Percentiles rank a stretch among this genome's conserved stretches.
Conservation (phyloP, 1,284 basidiomycete species). For the Ganoderma resinaceum region DNA sequence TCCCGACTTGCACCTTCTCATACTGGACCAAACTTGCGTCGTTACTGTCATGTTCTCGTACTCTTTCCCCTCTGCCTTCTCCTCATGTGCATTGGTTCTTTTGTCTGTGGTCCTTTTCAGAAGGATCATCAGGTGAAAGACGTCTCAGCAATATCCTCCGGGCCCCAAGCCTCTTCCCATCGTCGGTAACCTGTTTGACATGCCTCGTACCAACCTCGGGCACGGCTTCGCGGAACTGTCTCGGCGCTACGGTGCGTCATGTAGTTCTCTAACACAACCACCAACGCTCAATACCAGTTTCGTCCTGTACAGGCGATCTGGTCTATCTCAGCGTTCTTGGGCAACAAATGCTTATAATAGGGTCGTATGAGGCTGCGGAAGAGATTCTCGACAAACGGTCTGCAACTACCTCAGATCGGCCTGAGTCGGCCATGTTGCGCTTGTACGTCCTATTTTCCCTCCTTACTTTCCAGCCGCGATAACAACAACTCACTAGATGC, state of each 20-base stretch:
- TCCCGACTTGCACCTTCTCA: too few relatives aligned
- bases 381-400: slow-evolving; percentile 29
- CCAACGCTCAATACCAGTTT: not conserved
- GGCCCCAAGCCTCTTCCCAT: slow-evolving; percentile 20
- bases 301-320: slow-evolving; percentile 11
- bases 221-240: slow-evolving; percentile 5
- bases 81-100: not conserved
- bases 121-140: not conserved
- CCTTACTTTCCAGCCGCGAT: too few relatives aligned
- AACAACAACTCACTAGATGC: not conserved
- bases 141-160: slow-evolving; percentile 9
- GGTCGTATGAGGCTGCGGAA: slow-evolving; percentile 21
- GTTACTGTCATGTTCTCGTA: not conserved
- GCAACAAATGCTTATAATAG: slow-evolving; percentile 21
- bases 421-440: slow-evolving; percentile 13
- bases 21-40: not conserved
- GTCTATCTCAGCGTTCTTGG: slow-evolving; percentile 18
- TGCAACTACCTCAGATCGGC: slow-evolving; percentile 24
- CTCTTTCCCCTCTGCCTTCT: not conserved
- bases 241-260: slow-evolving; percentile 12
- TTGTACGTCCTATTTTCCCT: slow-evolving; percentile 16
- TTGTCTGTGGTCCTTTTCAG: not conserved
- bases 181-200: slow-evolving; percentile 19
- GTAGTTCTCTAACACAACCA: not conserved
- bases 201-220: slow-evolving; percentile 12